Percentiles rank a stretch among this genome's conserved stretches.
Conservation (phyloP, 2,329 filamentous ascomycete species). For the Xylaria sp. region DNA sequence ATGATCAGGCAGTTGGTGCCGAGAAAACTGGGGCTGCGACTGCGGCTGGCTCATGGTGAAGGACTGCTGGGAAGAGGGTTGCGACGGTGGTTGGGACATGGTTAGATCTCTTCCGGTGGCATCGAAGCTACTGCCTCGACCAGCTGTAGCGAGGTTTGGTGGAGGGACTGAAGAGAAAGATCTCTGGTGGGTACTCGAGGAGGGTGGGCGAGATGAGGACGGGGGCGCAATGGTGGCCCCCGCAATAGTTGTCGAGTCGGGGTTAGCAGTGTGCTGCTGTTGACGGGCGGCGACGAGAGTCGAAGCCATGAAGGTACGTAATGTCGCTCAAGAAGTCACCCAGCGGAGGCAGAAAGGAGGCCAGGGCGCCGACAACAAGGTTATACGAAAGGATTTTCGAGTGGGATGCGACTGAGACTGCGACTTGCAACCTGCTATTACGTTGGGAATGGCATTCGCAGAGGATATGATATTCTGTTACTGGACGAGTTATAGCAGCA, state of each 20-base stretch:
- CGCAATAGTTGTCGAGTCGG: slow-evolving; percentile 18
- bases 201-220: slow-evolving; percentile 31
- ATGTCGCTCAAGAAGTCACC: slow-evolving; percentile 8
- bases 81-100: slow-evolving; percentile 58
- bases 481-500: not conserved
- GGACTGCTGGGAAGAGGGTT: slow-evolving; percentile 65
- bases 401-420: slow-evolving; percentile 7
- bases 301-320: slow-evolving; percentile 52
- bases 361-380: not conserved
- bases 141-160: slow-evolving; percentile 18
- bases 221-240: slow-evolving; percentile 27
- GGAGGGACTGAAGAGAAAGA: slow-evolving; percentile 35
- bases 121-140: slow-evolving; percentile 43
- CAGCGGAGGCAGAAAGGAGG: slow-evolving; percentile 6
- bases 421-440: slow-evolving; percentile 9
- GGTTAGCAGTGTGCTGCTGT: slow-evolving; percentile 35
- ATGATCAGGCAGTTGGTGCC: slow-evolving; percentile 56
- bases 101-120: slow-evolving; percentile 49
- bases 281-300: slow-evolving; percentile 51
- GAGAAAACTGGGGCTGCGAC: slow-evolving; percentile 52
- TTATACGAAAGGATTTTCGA: not conserved
- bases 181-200: slow-evolving; percentile 32
- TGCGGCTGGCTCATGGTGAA: slow-evolving; percentile 65
- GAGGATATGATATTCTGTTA: not conserved
- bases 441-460: slow-evolving; percentile 21